Base-by-base conservation (phyloP, 148 eudicot genomes). In the Vaccinium darrowii region DNA sequence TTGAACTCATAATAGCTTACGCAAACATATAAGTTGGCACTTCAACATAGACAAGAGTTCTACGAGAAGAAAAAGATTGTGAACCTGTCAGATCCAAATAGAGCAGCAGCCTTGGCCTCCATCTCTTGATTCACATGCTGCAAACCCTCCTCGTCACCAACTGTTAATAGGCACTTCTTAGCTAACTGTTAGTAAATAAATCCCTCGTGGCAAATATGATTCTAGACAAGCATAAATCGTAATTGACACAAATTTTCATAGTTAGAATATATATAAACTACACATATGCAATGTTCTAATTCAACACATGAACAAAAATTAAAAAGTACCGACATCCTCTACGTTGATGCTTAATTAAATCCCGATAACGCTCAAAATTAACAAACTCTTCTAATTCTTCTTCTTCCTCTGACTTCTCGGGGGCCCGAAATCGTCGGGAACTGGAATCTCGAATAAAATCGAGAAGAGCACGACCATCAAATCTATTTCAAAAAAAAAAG, bases 241-340 rank as follows among this genome's bases (percentile, higher is more conserved):
- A 39, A 89, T 80, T 79, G 74, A 53, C 33, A 74, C 21, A 69
- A 88, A 78, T 63, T 84, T 60, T 25, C 86, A 63, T 84, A 51
- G 74, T 74, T 51, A 74, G 56, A 79, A 84, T 27, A 49, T 79
- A 81, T 57, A 67, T 49, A 39, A 21, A 62, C 21, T 9, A 80
- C 27, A 16, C 74, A 47, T 33, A 23, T 43, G 25, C 16, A 87
- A 43, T 76, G 75, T 81, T 75, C 85, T 69, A 86, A 86, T 83
- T 57, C 85, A 91, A 80, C 79, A 87, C 90, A 89, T 84, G 85
- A 82, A 86, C 80, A 87, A 89, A 92, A 72, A 84, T 81, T 90
- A 95, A 96, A 91, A 95, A 97, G 99, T 97, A 97, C 99, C 98
- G 99, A 97, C 99, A 97, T 97, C 99, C 99, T 97, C 99, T 97